Evolutionary conservation across 2,329 filamentous ascomycete species (phyloP), one percentile per base, ranked within the genome.

Genomic region (Colletotrichum magnum): DNA sequence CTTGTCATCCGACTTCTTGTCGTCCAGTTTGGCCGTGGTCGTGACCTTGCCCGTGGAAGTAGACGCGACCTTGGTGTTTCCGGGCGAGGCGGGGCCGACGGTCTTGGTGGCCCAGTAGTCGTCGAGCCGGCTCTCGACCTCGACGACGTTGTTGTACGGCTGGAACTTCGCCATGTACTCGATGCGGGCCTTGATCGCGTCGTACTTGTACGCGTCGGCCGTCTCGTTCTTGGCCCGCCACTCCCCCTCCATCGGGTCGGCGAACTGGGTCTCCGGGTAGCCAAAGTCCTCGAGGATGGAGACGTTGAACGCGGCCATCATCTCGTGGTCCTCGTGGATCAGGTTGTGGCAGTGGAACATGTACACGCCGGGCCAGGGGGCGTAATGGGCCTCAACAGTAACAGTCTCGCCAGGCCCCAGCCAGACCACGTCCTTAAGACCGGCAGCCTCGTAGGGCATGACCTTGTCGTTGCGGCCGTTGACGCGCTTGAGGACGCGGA

Each of bases 341-440:
- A 82, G 73, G 66, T 83, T 83, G 74, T 83, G 81, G 75, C 81
- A 83, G 72, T 83, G 81, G 73, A 82, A 82, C 81, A 82, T 82
- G 74, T 83, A 83, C 9, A 82, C 77, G 7, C 86, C 87, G 53
- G 84, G 82, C 84, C 84, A 87, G 0, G 85, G 85, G 3, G 81
- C 80, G 73, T 97, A 74, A 63, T 77, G 77, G 1, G 83, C 84
- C 16, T 84, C 77, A 1, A 85, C 81, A 4, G 77, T 80, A 13
- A 84, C 81, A 1, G 77, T 80, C 73, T 88, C 86, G 32, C 82
- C 82, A 0, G 78, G 77, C 1, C 80, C 83, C 1, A 88, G 77
- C 77, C 84, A 84, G 4, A 87, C 85, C 4, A 87, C 83, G 70
- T 88, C 86, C 73, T 88, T 88, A 59, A 87, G 78, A 0, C 83